Evolutionary conservation across 2,329 filamentous ascomycete genomes (phyloP).

Genomic region (Colletotrichum simmondsii): DNA sequence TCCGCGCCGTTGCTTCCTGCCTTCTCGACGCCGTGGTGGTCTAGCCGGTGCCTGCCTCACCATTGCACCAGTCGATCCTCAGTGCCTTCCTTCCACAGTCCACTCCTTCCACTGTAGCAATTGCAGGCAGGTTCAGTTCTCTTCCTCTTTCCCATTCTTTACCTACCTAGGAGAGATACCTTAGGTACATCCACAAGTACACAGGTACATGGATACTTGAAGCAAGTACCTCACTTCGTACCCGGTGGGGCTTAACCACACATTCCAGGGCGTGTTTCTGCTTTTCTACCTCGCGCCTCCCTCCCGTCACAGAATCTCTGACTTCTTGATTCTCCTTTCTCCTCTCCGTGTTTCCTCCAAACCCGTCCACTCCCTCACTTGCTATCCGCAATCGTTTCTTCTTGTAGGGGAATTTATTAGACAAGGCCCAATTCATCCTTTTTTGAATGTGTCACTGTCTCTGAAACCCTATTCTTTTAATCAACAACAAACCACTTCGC

Average conservation of each 20-base stretch:
- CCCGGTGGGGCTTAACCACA: neutral
- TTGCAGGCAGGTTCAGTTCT: neutral
- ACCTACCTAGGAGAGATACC: no score
- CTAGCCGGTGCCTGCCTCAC: neutral
- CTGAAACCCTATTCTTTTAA: slow-evolving; percentile 31
- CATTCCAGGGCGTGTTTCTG: slow-evolving; percentile 34
- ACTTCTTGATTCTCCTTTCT: slow-evolving; percentile 18
- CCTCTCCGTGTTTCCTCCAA: slow-evolving; percentile 28
- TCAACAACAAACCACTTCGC: slow-evolving; percentile 29
- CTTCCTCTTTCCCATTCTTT: neutral
- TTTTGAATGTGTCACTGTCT: slow-evolving; percentile 1
- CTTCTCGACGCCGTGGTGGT: neutral
- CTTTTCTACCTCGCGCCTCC: slow-evolving; percentile 32
- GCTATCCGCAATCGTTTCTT: slow-evolving; percentile 29
- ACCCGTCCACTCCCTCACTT: slow-evolving; percentile 32
- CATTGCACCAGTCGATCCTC: neutral
- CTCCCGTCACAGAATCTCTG: slow-evolving; percentile 5
- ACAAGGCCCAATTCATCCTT: neutral
- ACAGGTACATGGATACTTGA: neutral
- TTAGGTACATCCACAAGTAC: neutral
- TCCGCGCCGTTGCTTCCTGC: neutral
- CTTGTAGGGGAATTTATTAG: slow-evolving; percentile 12
- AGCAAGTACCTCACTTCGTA: neutral
- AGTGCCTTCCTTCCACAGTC: neutral
- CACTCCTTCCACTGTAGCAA: neutral